These are phyloP conservation scores for Litsea cubeba DNA, from an alignment of 164 flowering plant species.

Conservation along the genomic window DNA sequence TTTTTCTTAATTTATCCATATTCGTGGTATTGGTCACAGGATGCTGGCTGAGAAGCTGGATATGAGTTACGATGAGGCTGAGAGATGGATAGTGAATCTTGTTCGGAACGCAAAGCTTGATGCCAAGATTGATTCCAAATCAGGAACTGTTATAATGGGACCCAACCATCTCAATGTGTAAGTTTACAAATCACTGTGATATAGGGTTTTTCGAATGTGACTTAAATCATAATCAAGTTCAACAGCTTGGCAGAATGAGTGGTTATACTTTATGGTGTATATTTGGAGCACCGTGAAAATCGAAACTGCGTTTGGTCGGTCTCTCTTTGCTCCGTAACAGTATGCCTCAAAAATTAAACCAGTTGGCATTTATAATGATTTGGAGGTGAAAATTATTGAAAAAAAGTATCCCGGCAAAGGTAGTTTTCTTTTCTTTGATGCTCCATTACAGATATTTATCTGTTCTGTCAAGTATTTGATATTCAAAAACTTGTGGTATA, in stretches of 20 bases:
- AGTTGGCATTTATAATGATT: too few species aligned
- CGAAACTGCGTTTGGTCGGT: too few species aligned
- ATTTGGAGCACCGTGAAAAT: too few species aligned
- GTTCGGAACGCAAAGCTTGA: constrained; percentile 84
- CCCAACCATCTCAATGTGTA: constrained; percentile 83
- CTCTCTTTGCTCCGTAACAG: background rate
- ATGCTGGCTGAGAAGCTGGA: constrained; percentile 93
- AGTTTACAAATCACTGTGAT: constrained; percentile 21
- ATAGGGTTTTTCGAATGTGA: too few species aligned
- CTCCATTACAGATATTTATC: background rate
- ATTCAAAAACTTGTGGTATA: background rate
- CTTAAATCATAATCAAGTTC: too few species aligned
- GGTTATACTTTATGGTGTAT: background rate
- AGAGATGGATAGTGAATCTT: constrained; percentile 97
- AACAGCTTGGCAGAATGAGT: background rate
- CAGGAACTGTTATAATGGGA: constrained; percentile 85
- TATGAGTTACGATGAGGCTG: constrained; percentile 85
- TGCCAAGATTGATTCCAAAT: constrained; percentile 78
- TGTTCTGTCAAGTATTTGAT: too few species aligned
- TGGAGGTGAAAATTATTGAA: too few species aligned
- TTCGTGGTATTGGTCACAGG: constrained; percentile 26
- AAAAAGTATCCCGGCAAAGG: too few species aligned
- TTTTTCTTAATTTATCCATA: too few species aligned
- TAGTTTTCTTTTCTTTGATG: too few species aligned
- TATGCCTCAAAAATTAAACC: too few species aligned